Conservation (phyloP, 2,329 filamentous ascomycete genomes). For the Epichloe sp. region DNA sequence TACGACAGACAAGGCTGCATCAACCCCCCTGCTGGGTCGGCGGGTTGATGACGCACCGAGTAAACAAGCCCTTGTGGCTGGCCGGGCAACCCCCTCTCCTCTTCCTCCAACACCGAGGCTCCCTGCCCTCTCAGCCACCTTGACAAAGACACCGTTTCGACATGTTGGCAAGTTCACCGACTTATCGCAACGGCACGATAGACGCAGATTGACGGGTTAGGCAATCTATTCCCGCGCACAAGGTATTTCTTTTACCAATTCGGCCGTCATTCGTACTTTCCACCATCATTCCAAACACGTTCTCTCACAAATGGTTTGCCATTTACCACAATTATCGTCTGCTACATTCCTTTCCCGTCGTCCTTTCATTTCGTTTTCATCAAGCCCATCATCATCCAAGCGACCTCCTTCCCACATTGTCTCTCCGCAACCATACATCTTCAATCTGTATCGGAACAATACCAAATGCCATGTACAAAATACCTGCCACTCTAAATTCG, state of each 20-base stretch:
- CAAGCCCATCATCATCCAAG: neutral
- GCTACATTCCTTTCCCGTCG: too few relatives aligned
- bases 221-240: constrained; percentile 1
- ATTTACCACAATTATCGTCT: constrained; percentile 2
- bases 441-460: too few relatives aligned
- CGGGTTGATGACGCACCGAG: constrained; percentile 18
- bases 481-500: neutral
- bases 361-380: neutral
- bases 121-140: neutral
- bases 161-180: neutral
- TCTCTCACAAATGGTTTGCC: constrained; percentile 3
- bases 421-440: too few relatives aligned
- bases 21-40: neutral
- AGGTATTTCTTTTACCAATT: neutral
- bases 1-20: too few relatives aligned
- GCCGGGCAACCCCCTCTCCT: constrained; percentile 9
- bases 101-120: neutral
- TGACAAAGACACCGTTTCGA: too few relatives aligned
- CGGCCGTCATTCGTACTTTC: neutral
- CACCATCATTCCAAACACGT: constrained; percentile 1
- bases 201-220: neutral
- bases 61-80: constrained; percentile 14
- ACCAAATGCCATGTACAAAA: too few relatives aligned
- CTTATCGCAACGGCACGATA: neutral
- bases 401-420: too few relatives aligned